Conservation (phyloP, 352 stramenopile genomes). For the Phytopythium sindhum region DNA sequence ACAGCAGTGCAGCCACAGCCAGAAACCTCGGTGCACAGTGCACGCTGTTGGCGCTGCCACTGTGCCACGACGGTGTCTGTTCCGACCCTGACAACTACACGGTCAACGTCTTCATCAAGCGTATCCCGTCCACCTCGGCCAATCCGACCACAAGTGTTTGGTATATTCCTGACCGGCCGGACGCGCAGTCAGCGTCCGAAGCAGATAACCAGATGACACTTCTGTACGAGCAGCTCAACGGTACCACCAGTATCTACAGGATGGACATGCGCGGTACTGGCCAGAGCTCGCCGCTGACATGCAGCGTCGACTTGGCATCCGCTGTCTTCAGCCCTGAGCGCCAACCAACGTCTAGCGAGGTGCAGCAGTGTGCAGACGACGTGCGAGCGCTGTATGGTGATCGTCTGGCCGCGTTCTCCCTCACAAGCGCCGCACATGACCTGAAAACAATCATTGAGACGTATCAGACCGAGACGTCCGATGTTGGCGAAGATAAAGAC, state of each 20-base stretch:
- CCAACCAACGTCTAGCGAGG: neutral
- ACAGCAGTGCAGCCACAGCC: slow-evolving; percentile 18
- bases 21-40: slow-evolving; percentile 36
- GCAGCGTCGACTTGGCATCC: slow-evolving; percentile 14
- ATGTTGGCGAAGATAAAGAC: slow-evolving; percentile 14
- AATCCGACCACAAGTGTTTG: slow-evolving; percentile 24
- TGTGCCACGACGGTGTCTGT: slow-evolving; percentile 49
- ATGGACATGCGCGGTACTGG: slow-evolving; percentile 51
- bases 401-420: slow-evolving; percentile 51
- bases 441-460: slow-evolving; percentile 48
- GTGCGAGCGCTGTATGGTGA: slow-evolving; percentile 16
- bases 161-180: slow-evolving; percentile 38
- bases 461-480: slow-evolving; percentile 23
- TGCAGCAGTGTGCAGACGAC: slow-evolving; percentile 15
- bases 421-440: slow-evolving; percentile 62
- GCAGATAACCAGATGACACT: slow-evolving; percentile 45
- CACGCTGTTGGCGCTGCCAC: slow-evolving; percentile 29
- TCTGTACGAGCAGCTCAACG: slow-evolving; percentile 41
- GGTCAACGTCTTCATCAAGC: slow-evolving; percentile 52
- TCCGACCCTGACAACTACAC: slow-evolving; percentile 32
- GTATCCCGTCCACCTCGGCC: slow-evolving; percentile 25
- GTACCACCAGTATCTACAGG: slow-evolving; percentile 45
- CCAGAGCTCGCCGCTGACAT: slow-evolving; percentile 40
- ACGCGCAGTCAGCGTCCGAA: slow-evolving; percentile 19
- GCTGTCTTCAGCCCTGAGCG: neutral